Evolutionary conservation across 2,329 filamentous ascomycete genomes (phyloP), one percentile per base, ranked within the genome.

Genomic region (Dryadomyces quercivorus): DNA sequence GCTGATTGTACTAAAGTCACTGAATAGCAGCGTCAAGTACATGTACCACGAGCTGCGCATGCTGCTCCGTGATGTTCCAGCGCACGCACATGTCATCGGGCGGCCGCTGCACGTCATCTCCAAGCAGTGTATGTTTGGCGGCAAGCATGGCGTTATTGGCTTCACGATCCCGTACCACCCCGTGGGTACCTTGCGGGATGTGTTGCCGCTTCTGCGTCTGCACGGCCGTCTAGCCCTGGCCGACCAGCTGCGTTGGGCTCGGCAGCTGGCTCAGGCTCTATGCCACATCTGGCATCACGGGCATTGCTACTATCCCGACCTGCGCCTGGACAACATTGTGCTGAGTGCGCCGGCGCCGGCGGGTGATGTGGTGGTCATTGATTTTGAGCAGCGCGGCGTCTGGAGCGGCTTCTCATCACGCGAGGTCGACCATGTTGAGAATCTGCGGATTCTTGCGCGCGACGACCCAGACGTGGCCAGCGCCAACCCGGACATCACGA

Each of bases 361-460:
- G 67, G 54, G 66, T 20, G 70, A 80, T 53, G 65, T 74, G 10
- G 62, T 82, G 61, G 75, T 83, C 72, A 72, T 82, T 5, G 80
- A 83, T 58, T 81, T 83, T 61, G 80, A 83, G 64, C 79, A 82
- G 63, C 73, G 80, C 36, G 79, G 80, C 8, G 77, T 81, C 2
- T 82, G 79, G 79, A 80, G 75, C 64, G 76, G 81, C 62, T 82
- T 82, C 63, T 75, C 75, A 1, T 71, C 80, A 1, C 80, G 80
- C 0, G 80, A 83, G 61, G 73, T 82, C 57, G 80, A 81, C 61
- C 74, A 75, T 31, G 67, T 82, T 50, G 78, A 82, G 59, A 81
- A 80, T 59, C 61, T 81, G 16, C 74, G 75, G n/a, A 65, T 79
- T 16, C 63, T 82, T 42, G 76, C 76, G 34, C 67, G 68, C 38